Evolutionary conservation across 371 early-diverging fungal genomes (phyloP).

Genomic region (Mortierella sp.): DNA sequence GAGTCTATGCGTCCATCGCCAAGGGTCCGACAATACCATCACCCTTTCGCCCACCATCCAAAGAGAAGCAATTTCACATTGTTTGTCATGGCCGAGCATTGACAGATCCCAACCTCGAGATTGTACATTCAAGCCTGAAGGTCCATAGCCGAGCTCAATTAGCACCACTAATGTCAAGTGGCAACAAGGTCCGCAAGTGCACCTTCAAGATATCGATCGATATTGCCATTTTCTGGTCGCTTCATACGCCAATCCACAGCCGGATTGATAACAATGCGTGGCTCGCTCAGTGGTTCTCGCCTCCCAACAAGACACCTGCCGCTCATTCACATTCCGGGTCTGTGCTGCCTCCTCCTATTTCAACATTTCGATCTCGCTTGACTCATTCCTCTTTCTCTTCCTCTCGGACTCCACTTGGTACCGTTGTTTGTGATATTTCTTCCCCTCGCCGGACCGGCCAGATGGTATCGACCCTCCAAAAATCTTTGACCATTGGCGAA

Average conservation of each 20-base stretch:
- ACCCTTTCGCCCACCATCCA: not conserved
- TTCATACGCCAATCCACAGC: not conserved
- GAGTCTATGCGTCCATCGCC: not conserved
- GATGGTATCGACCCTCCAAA: too few species aligned
- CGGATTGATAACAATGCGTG: not conserved
- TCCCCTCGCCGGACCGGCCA: too few species aligned
- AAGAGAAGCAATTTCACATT: not conserved
- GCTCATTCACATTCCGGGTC: too few species aligned
- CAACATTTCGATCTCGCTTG: not conserved
- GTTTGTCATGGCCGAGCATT: not conserved
- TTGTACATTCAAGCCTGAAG: not conserved
- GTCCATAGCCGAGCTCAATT: not conserved
- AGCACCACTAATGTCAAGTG: not conserved
- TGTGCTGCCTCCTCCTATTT: not conserved
- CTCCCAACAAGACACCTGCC: not conserved
- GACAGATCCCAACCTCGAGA: not conserved
- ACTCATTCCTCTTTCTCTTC: not conserved
- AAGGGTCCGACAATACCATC: not conserved
- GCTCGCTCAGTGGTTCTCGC: not conserved
- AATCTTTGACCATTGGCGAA: not conserved
- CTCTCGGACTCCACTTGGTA: not conserved
- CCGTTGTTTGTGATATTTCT: too few species aligned
- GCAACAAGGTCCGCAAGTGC: not conserved
- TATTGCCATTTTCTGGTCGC: not conserved
- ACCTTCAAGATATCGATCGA: not conserved